Evolutionary conservation across 441 rosid genomes (phyloP), one percentile per base, ranked within the genome.

Genomic region (Pelargonium australe): DNA sequence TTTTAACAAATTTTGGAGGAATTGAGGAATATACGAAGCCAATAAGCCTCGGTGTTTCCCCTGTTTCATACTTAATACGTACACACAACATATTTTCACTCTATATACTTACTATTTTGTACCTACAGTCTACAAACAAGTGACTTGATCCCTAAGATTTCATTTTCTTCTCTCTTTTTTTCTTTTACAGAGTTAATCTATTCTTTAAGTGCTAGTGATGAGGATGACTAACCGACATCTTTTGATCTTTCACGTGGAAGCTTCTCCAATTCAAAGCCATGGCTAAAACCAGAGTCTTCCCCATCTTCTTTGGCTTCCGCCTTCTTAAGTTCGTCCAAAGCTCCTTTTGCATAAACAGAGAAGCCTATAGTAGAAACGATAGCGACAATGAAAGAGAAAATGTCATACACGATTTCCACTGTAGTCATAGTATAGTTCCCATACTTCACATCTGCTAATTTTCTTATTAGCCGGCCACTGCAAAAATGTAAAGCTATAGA

Each of bases 391-490:
- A 92, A 79, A 55, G 98, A 95, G 76, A 90, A 81, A n/a, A 85
- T 16, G 70, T 95, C 87, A 86, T 95, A 95, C 4, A 86, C 79
- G 31, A 95, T 89, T 78, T 95, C 99, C 55, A 90, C 83, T 0
- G 89, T 72, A 17, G 95, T 89, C 79, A 95, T 20, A 61, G 80
- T 89, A 76, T 83, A 81, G 71, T 91, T 89, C 73, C 95, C 87
- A 1, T 90, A 91, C 66, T 90, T 53, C 63, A 95, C 97, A 75
- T 90, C 86, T 1, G 91, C 92, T 0, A 87, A 76, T 64, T 96
- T 91, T 77, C 87, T 90, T 67, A 91, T 84, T 61, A 95, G 78
- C 53, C 95, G 77, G n/a, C 99, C 99, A n/a, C 97, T 95, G 91
- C 91, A 84, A 40, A 58, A 74, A 66, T 49, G 60, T 58, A 47